Percentiles rank a stretch among this genome's conserved stretches.
These are phyloP conservation scores for Mallotus japonicus DNA, from an alignment of 441 rosid genomes.

Conservation along the genomic window DNA sequence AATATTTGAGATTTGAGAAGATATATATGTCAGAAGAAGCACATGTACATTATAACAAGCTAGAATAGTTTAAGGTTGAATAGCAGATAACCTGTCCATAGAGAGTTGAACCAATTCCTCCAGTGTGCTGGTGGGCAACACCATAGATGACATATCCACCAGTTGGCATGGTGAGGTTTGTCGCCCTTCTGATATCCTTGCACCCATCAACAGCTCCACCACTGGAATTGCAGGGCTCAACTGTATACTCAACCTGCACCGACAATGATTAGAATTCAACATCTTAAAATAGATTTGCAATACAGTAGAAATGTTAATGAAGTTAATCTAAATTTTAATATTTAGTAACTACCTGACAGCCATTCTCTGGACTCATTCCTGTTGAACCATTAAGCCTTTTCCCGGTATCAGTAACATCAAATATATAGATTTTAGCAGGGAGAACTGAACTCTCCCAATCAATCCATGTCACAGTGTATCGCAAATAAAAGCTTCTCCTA, in stretches of 20 bases:
- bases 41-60: neutral
- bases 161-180: slow-evolving; percentile 55
- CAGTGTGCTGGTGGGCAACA: slow-evolving; percentile 75
- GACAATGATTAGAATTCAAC: neutral
- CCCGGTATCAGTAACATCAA: slow-evolving; percentile 79
- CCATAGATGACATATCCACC: slow-evolving; percentile 77
- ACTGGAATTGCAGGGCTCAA: slow-evolving; percentile 45
- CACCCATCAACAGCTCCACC: slow-evolving; percentile 31
- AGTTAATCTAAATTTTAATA: too few species aligned
- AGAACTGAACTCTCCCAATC: slow-evolving; percentile 59
- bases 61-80: neutral
- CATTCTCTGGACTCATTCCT: slow-evolving; percentile 35
- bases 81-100: slow-evolving; percentile 56
- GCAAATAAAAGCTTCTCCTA: slow-evolving; percentile 51
- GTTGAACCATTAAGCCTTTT: slow-evolving; percentile 33
- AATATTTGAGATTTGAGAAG: too few species aligned
- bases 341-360: slow-evolving; percentile 45
- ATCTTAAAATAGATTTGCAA: too few species aligned
- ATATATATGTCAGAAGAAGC: too few species aligned
- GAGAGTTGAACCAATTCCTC: slow-evolving; percentile 65
- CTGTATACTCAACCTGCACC: slow-evolving; percentile 61
- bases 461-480: slow-evolving; percentile 69
- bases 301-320: too few species aligned
- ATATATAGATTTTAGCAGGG: slow-evolving; percentile 62
- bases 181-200: slow-evolving; percentile 42